phyloP scores from a whole-genome alignment of 2,329 filamentous ascomycete genomes.

The Exophiala sp. region DNA sequence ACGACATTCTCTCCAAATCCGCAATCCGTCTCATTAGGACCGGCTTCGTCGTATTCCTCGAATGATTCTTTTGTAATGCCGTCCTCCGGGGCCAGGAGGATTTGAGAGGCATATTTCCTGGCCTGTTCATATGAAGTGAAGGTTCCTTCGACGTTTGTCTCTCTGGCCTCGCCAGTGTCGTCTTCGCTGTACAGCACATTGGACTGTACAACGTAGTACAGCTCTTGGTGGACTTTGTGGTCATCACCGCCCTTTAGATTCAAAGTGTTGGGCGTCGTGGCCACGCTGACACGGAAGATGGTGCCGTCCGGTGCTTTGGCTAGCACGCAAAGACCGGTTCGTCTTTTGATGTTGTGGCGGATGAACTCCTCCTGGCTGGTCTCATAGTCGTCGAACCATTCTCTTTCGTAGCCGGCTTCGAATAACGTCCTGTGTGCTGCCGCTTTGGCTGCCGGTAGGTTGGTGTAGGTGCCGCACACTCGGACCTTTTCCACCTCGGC shows the following conservation, averaged over 20 bases:
- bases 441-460: slow-evolving; percentile 27
- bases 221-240: slow-evolving; percentile 26
- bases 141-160: slow-evolving; percentile 28
- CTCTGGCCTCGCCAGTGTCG: slow-evolving; percentile 23
- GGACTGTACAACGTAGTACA: slow-evolving; percentile 32
- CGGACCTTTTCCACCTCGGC: slow-evolving; percentile 29
- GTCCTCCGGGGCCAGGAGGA: slow-evolving; percentile 25
- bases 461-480: slow-evolving; percentile 30
- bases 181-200: slow-evolving; percentile 27
- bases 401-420: slow-evolving; percentile 31
- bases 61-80: slow-evolving; percentile 29
- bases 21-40: slow-evolving; percentile 28
- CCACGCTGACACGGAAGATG: slow-evolving; percentile 29
- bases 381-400: slow-evolving; percentile 31
- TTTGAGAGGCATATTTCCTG: slow-evolving; percentile 25
- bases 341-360: slow-evolving; percentile 18
- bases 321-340: slow-evolving; percentile 27
- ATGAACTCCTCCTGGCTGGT: slow-evolving; percentile 22
- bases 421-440: slow-evolving; percentile 31
- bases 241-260: slow-evolving; percentile 22
- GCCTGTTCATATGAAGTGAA: slow-evolving; percentile 30
- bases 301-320: slow-evolving; percentile 30
- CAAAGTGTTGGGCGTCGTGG: slow-evolving; percentile 27
- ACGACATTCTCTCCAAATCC: slow-evolving; percentile 33
- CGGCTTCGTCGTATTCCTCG: slow-evolving; percentile 30